These are phyloP conservation scores for Talaromyces sp. DNA, from an alignment of 2,329 filamentous ascomycete species.

Conservation along the genomic window DNA sequence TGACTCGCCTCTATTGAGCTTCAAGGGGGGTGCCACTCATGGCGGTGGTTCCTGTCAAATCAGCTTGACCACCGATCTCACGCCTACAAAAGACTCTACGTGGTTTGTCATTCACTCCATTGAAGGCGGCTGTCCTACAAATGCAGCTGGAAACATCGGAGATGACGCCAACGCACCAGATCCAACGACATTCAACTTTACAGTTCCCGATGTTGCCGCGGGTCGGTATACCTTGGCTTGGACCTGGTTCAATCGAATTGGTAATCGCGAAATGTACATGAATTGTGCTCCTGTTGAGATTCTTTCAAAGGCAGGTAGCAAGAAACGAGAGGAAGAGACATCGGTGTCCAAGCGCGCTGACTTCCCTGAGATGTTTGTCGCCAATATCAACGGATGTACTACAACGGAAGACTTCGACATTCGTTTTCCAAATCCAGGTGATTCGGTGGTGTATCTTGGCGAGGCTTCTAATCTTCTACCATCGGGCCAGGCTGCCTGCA, in stretches of 20 bases:
- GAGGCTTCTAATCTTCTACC: slow-evolving; percentile 36
- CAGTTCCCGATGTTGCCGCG: slow-evolving; percentile 66
- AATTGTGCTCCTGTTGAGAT: slow-evolving; percentile 80
- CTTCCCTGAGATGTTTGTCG: slow-evolving; percentile 72
- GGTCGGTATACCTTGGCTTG: slow-evolving; percentile 82
- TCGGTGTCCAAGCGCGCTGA: slow-evolving; percentile 53
- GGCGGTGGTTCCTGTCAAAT: slow-evolving; percentile 93
- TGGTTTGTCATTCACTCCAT: slow-evolving; percentile 92
- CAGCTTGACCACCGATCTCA: slow-evolving; percentile 73
- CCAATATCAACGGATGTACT: slow-evolving; percentile 64
- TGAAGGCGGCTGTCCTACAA: slow-evolving; percentile 77
- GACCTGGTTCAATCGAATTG: slow-evolving; percentile 92
- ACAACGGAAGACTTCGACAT: slow-evolving; percentile 57
- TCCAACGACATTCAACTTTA: slow-evolving; percentile 61
- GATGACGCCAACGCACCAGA: slow-evolving; percentile 46
- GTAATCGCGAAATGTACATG: slow-evolving; percentile 97
- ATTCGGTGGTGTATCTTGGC: slow-evolving; percentile 52
- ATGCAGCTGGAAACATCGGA: slow-evolving; percentile 56
- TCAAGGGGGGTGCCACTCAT: slow-evolving; percentile 72
- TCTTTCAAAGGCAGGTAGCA: slow-evolving; percentile 32
- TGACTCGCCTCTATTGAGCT: slow-evolving; percentile 57
- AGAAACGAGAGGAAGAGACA: slow-evolving; percentile 35
- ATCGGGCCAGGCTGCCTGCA: slow-evolving; percentile 29
- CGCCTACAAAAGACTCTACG: slow-evolving; percentile 61
- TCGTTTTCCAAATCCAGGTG: slow-evolving; percentile 66